These are phyloP conservation scores for Rhodofomes roseus DNA, from an alignment of 1,284 basidiomycete species.

Conservation along the genomic window DNA sequence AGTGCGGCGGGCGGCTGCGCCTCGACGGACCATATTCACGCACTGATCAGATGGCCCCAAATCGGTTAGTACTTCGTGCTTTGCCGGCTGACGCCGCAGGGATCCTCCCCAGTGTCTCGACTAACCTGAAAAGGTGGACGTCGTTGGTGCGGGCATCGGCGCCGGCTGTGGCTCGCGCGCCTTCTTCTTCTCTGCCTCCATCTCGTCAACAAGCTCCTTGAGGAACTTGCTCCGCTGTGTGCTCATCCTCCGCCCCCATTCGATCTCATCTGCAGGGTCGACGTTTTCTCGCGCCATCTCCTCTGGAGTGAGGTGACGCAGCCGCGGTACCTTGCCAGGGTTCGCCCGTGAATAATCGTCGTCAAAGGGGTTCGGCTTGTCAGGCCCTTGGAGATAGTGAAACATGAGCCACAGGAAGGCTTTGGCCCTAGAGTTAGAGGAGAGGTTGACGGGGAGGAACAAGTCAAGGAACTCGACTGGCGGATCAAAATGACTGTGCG, in stretches of 20 bases:
- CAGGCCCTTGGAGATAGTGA: constrained; percentile 44
- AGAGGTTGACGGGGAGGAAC: constrained; percentile 71
- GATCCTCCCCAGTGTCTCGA: background rate
- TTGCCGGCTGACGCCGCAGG: background rate
- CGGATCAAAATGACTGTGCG: constrained; percentile 69
- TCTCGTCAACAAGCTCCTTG: constrained; percentile 37
- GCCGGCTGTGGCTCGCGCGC: constrained; percentile 23
- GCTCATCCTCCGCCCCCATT: constrained; percentile 39
- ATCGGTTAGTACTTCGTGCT: background rate
- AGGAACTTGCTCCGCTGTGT: constrained; percentile 36
- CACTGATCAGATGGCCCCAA: constrained; percentile 8
- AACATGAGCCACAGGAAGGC: constrained; percentile 61
- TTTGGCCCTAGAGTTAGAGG: constrained; percentile 66
- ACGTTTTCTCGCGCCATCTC: constrained; percentile 38
- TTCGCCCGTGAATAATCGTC: constrained; percentile 36
- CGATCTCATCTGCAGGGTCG: constrained; percentile 38
- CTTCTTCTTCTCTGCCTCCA: constrained; percentile 30
- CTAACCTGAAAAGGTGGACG: constrained; percentile 23
- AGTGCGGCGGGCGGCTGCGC: constrained; percentile 21
- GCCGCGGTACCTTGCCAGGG: constrained; percentile 36
- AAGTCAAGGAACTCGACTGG: constrained; percentile 77
- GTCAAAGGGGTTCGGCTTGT: constrained; percentile 38
- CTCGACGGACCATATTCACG: constrained; percentile 20
- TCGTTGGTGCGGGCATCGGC: constrained; percentile 15
- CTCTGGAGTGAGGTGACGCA: constrained; percentile 31